A percentile compares a stretch with the other conserved stretches of the same genome.
These are phyloP conservation scores for Trebouxia sp. DNA, from an alignment of 139 green algal genomes.

Conservation along the genomic window DNA sequence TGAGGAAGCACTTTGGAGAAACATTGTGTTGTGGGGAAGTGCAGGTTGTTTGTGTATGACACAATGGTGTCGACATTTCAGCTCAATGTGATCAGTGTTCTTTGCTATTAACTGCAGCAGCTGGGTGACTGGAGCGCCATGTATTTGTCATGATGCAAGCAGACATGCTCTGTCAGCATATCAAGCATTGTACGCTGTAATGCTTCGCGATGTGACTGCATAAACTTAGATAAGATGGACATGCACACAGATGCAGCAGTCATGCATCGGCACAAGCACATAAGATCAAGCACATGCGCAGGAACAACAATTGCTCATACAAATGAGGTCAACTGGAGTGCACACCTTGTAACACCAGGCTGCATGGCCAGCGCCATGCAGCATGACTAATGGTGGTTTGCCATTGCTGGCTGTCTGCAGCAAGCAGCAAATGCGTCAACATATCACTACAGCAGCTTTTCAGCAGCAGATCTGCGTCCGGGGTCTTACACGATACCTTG, in stretches of 20 bases:
- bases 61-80: no score
- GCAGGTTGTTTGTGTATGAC: no score
- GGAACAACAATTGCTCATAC: no score
- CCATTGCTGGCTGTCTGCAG: not conserved
- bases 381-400: slow-evolving; percentile 75
- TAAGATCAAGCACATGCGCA: not conserved
- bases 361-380: slow-evolving; percentile 89
- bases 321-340: not conserved
- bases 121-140: no score
- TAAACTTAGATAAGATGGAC: not conserved
- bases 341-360: slow-evolving; percentile 86
- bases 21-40: no score
- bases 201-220: not conserved
- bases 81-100: no score
- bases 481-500: not conserved
- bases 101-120: no score
- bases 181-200: not conserved
- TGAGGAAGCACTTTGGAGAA: no score
- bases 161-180: no score
- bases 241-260: not conserved
- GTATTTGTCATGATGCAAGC: no score
- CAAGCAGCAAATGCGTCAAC: not conserved
- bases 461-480: not conserved
- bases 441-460: not conserved
- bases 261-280: not conserved